Base-by-base conservation (phyloP, 2,329 filamentous ascomycete genomes). In the Sclerotinia subarctica region DNA sequence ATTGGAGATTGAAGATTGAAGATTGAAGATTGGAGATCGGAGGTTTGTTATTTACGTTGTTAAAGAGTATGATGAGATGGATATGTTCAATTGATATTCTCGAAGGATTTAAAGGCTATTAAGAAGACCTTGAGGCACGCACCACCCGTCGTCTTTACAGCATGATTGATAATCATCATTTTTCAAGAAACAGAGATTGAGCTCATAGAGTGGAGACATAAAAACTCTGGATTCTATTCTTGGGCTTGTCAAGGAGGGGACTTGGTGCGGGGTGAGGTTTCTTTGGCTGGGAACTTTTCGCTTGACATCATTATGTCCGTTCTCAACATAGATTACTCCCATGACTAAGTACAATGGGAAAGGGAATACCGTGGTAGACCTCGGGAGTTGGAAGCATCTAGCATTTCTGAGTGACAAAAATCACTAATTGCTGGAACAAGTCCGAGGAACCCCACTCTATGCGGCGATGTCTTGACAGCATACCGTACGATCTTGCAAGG, bases 161-260 rank as follows among this genome's bases (percentile, higher is more conserved):
- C 46, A 62, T 38, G 59, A 62, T 62, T 62, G 46, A 51, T 38
- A 63, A 63, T 63, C 47, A 52, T 63, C 59, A 38, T 8, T 13
- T 13, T 21, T n/a, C 46, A 24, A 63, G 24, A 21, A 51, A 29
- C 17, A 24, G 32, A 51, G 46, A 46, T 42, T 51, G 29, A 51
- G 46, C 32, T 63, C 59, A 51, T 51, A 21, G 29, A 63, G 59
- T 63, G 59, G 59, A 63, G 59, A 63, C 32, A 5, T 24, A 5
- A 24, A 63, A 63, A 21, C 46, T 51, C 8, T 51, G 19, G 15
- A 7, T 51, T 38, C 35, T 63, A 26, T 19, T 15, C n/a, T 26
- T 62, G 44, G 32, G 8, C 32, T 38, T 38, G 53, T n/a, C 15
- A 26, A 62, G 5, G 44, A 49, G 35, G 44, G 44, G 26, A 35